Base-by-base conservation (phyloP, 768 basidiomycete genomes). In the Podaxis sp. region DNA sequence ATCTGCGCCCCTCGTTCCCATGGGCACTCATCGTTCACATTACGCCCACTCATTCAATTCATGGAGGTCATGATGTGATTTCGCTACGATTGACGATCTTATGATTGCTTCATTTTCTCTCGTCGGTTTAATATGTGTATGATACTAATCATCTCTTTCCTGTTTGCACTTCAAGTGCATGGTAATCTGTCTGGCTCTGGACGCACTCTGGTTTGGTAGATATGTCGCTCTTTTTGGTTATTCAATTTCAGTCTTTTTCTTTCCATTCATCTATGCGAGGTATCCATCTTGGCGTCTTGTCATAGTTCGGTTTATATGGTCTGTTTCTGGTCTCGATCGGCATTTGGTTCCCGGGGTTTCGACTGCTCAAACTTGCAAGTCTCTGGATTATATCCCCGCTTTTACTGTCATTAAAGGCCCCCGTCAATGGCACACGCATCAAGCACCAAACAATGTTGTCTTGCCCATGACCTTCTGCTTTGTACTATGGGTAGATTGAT, bases 21-120 rank as follows among this genome's bases (percentile, higher is more conserved):
- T 50, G 50, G 38, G 50, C 38, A 28, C 37, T 4, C 40, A 58
- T 15, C 56, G 56, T 8, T 48, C 56, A 10, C 62, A 57, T 13
- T 57, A 41, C 15, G 12, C 36, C 17, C 56, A 46, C 3, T 22
- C 56, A 15, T 63, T 56, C n/a, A 63, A 57, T 38, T 63, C 62
- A 2, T 63, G 62, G 62, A 63, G 56, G 55, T 62, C 61, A 62
- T 62, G 15, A 64, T 52, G 26, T 28, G 51, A 48, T 58, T 17
- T 37, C 36, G 13, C 50, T 48, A 46, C 26, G 36, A 48, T 49
- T 54, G 60, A 46, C n/a, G n/a, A n/a, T 54, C 40, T 56, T 36
- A 56, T n/a, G 30, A 26, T 37, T 60, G 17, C 37, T 40, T 54
- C 44, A 13, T 56, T 48, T 30, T 53, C 17, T 46, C 22, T 2